Percentiles rank a stretch among this genome's conserved stretches.
Evolutionary conservation across 495 filamentous ascomycete species (phyloP).

Genomic region (Aspergillus diversus): DNA sequence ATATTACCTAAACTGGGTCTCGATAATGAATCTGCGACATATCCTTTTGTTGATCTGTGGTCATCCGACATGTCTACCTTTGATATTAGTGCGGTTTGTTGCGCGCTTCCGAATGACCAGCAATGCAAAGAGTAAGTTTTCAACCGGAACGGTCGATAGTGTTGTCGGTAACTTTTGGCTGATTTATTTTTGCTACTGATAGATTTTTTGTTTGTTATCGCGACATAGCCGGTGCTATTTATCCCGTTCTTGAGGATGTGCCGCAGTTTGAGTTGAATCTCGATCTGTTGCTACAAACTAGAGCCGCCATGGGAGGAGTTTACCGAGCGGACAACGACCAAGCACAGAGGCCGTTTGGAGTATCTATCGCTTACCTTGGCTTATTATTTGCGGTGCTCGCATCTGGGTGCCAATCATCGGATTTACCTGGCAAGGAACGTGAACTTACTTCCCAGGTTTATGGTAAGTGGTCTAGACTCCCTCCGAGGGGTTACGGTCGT

Average conservation of each 20-base stretch:
- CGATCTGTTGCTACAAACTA: constrained; percentile 67
- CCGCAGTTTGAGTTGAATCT: constrained; percentile 70
- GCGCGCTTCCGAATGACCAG: constrained; percentile 67
- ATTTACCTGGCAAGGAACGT: constrained; percentile 62
- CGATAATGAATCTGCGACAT: constrained; percentile 80
- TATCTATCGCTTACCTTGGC: constrained; percentile 67
- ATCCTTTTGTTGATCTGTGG: constrained; percentile 73
- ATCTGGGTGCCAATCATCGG: constrained; percentile 80
- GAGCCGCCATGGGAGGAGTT: constrained; percentile 53
- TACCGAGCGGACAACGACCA: constrained; percentile 41
- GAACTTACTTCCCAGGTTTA: constrained; percentile 64
- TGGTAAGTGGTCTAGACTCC: constrained; percentile 34
- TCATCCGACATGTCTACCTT: constrained; percentile 68
- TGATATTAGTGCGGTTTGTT: constrained; percentile 69
- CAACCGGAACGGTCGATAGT: background rate
- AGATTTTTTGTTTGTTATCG: constrained; percentile 78
- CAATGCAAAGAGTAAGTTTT: constrained; percentile 67
- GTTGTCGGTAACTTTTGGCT: background rate
- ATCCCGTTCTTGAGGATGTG: constrained; percentile 76
- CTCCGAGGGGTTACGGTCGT: background rate
- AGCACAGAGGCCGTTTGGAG: constrained; percentile 53
- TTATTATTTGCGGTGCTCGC: constrained; percentile 79
- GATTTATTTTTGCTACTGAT: background rate
- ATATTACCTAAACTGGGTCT: constrained; percentile 81
- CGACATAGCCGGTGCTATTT: constrained; percentile 82